Conservation (phyloP, 306 rosid species). For the Sophora flavescens region DNA sequence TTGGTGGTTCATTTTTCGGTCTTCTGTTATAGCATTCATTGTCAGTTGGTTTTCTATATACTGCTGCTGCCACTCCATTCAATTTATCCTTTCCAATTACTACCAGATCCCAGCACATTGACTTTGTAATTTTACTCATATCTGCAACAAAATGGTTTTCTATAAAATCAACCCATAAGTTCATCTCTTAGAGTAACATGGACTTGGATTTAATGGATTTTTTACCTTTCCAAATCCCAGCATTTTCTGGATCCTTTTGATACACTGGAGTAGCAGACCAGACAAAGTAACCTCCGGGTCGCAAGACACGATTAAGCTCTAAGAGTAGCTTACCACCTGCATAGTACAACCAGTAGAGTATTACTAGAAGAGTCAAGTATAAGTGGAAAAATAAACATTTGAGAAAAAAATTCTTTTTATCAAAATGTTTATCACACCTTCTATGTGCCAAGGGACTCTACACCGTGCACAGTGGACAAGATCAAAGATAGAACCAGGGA, state of each 20-base stretch:
- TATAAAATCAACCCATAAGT: conserved; percentile 9
- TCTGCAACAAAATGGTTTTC: conserved; percentile 56
- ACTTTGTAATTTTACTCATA: conserved; percentile 71
- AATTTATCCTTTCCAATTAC: conserved; percentile 66
- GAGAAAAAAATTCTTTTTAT: conserved; percentile 1
- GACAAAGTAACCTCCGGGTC: conserved; percentile 94
- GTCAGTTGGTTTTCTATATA: conserved; percentile 82
- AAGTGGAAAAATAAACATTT: background rate
- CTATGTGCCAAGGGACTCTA: conserved; percentile 96
- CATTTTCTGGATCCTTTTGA: conserved; percentile 74
- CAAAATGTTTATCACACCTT: conserved; percentile 56
- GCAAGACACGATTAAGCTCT: conserved; percentile 83
- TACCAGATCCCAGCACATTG: conserved; percentile 90
- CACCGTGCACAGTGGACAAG: conserved; percentile 92
- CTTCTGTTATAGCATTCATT: conserved; percentile 74
- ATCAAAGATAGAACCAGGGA: conserved; percentile 82
- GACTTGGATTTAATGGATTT: conserved; percentile 25
- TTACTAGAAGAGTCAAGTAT: conserved; percentile 31
- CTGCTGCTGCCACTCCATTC: conserved; percentile 78
- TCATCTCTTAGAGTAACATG: conserved; percentile 17
- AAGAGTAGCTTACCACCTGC: conserved; percentile 86
- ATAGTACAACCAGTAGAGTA: conserved; percentile 34
- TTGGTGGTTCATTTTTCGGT: conserved; percentile 67
- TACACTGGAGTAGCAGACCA: conserved; percentile 98
- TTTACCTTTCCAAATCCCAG: conserved; percentile 84